Conservation (phyloP, 768 basidiomycete genomes). For the Fomitopsis pulvina region DNA sequence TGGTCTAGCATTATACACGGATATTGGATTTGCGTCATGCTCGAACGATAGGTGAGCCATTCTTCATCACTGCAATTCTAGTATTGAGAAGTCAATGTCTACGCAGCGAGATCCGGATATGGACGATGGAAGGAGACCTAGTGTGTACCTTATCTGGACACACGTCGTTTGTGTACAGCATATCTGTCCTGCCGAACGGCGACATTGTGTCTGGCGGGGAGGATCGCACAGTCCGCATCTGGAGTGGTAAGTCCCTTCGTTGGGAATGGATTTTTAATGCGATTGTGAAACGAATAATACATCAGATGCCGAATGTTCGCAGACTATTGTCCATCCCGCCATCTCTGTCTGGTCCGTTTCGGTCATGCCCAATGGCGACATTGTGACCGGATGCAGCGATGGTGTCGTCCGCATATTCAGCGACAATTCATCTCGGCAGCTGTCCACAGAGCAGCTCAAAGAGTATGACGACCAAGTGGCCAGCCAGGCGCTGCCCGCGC, state of each 20-base stretch:
- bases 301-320: conserved; percentile 79
- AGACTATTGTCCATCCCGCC: conserved; percentile 88
- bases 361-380: conserved; percentile 83
- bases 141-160: conserved; percentile 85
- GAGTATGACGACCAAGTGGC: conserved; percentile 72
- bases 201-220: conserved; percentile 89
- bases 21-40: conserved; percentile 91
- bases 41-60: conserved; percentile 80
- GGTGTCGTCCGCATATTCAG: conserved; percentile 85
- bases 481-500: conserved; percentile 71
- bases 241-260: conserved; percentile 58
- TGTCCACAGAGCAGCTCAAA: conserved; percentile 54
- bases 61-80: neutral
- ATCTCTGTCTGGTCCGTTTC: conserved; percentile 97
- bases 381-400: conserved; percentile 90
- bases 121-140: conserved; percentile 77
- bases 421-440: conserved; percentile 64
- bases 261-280: too few relatives aligned
- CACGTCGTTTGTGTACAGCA: conserved; percentile 93
- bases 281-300: too few relatives aligned
- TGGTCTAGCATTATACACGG: conserved; percentile 70
- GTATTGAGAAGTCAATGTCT: neutral
- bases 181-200: conserved; percentile 76
- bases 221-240: conserved; percentile 87
- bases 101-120: conserved; percentile 82